Conservation (phyloP, 805 yeast genomes). For the Pichia phayaonensis region DNA sequence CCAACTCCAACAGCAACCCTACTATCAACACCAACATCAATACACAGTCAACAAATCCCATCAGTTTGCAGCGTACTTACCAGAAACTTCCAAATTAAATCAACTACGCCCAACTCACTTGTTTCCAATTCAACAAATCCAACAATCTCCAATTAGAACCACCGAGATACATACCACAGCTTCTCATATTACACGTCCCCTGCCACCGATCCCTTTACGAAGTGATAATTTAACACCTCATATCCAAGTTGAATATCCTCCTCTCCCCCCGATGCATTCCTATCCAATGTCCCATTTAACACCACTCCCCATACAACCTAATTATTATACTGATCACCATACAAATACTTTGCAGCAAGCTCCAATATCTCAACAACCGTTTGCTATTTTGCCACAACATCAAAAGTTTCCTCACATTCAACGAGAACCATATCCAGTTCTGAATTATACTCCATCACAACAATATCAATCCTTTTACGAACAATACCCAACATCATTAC, state of each 20-base stretch:
- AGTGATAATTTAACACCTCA: not conserved
- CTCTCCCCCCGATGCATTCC: not conserved
- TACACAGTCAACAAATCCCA: too few relatives aligned
- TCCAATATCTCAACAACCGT: not conserved
- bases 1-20: too few relatives aligned
- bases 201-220: not conserved
- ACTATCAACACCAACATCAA: too few relatives aligned
- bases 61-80: too few relatives aligned
- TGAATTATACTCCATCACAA: not conserved
- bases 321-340: not conserved
- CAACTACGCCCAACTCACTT: not conserved
- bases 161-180: not conserved
- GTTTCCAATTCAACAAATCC: not conserved
- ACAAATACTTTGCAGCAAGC: not conserved
- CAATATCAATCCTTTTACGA: not conserved
- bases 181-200: not conserved
- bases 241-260: not conserved
- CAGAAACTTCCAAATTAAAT: not conserved
- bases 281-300: not conserved
- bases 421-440: not conserved
- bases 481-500: not conserved
- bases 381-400: not conserved
- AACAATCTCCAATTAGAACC: too few relatives aligned
- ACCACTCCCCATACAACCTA: not conserved
- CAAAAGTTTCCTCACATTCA: not conserved